Conservation (phyloP, 2,329 filamentous ascomycete genomes). For the Neonectria ditissima region DNA sequence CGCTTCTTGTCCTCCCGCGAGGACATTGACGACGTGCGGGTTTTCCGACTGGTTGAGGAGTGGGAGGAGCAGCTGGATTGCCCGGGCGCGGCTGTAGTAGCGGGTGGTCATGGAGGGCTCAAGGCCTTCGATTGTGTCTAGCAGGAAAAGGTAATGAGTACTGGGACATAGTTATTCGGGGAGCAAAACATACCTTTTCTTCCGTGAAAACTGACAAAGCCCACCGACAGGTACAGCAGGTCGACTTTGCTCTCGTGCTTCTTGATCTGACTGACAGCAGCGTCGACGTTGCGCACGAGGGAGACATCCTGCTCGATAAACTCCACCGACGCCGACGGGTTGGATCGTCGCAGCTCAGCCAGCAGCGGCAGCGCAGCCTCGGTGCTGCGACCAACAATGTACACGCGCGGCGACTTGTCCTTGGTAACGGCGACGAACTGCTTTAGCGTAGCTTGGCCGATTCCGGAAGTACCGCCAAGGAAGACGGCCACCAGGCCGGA, state of each 20-base stretch:
- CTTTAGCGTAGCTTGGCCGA: constrained; percentile 61
- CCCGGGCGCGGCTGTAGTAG: constrained; percentile 69
- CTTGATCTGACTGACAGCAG: constrained; percentile 57
- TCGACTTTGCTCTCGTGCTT: constrained; percentile 57
- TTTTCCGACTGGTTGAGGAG: constrained; percentile 56
- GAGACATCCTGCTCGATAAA: constrained; percentile 64
- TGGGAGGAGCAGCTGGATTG: constrained; percentile 68
- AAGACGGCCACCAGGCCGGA: constrained; percentile 57
- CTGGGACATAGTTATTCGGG: not conserved
- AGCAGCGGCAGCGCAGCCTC: constrained; percentile 52
- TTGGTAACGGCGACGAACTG: constrained; percentile 53
- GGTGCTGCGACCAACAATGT: constrained; percentile 61
- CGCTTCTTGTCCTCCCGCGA: constrained; percentile 63
- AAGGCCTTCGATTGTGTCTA: constrained; percentile 69
- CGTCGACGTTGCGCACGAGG: constrained; percentile 62
- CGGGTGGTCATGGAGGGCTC: constrained; percentile 63
- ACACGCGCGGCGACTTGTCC: constrained; percentile 55
- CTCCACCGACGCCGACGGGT: constrained; percentile 53
- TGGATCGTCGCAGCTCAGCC: constrained; percentile 55
- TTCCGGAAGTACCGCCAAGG: constrained; percentile 64
- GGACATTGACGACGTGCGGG: constrained; percentile 61
- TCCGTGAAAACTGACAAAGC: constrained; percentile 43
- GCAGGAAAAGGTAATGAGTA: not conserved
- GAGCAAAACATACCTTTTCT: constrained; percentile 28
- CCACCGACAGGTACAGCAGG: constrained; percentile 58